These are phyloP conservation scores for Goffeauzyma gilvescens DNA, from an alignment of 768 basidiomycete species.

Conservation along the genomic window DNA sequence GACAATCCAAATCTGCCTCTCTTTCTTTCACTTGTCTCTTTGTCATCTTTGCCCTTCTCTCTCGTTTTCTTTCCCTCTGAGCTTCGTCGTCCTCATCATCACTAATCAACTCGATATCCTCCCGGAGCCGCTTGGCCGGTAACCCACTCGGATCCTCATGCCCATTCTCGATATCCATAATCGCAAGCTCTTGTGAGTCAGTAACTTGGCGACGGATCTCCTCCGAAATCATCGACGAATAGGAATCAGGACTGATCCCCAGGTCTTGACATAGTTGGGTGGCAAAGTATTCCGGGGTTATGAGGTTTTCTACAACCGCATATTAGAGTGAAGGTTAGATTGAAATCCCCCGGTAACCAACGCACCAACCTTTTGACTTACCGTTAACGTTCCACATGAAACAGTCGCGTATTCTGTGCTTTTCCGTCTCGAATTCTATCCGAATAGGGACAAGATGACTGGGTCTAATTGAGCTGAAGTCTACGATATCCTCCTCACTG, in stretches of 20 bases:
- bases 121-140: too few species aligned
- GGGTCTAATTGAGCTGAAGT: constrained; percentile 42
- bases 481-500: constrained; percentile 46
- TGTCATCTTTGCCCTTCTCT: constrained; percentile 30
- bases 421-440: constrained; percentile 83
- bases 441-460: constrained; percentile 68
- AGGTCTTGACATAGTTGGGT: constrained; percentile 72
- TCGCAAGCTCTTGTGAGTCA: constrained; percentile 64
- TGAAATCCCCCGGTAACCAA: too few species aligned
- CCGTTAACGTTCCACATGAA: constrained; percentile 90
- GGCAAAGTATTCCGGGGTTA: constrained; percentile 72
- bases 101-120: too few species aligned
- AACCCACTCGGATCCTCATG: constrained; percentile 22
- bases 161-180: constrained; percentile 41
- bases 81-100: constrained; percentile 3
- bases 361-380: too few species aligned
- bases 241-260: constrained; percentile 47
- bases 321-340: too few species aligned
- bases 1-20: constrained; percentile 30
- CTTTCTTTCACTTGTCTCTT: constrained; percentile 37
- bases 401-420: constrained; percentile 75
- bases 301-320: constrained; percentile 46
- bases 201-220: constrained; percentile 82
- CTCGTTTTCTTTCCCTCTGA: constrained; percentile 36
- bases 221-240: constrained; percentile 60